These are phyloP conservation scores for Royoungia palumana DNA, from an alignment of 768 basidiomycete species.

Conservation along the genomic window DNA sequence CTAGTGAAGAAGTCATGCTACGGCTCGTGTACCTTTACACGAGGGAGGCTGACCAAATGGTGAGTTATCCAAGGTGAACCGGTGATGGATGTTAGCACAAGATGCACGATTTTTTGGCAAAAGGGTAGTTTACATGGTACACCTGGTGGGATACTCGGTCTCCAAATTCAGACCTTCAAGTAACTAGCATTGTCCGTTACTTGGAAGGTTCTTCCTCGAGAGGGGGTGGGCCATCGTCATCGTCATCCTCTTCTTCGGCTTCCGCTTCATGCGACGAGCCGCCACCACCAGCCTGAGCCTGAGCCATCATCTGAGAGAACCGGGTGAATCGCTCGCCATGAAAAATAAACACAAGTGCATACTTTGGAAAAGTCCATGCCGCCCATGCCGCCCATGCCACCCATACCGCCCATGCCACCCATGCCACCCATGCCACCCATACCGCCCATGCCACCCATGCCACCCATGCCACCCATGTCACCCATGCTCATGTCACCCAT, in stretches of 20 bases:
- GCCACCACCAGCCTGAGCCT: constrained; percentile 29
- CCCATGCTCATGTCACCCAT: constrained; percentile 35
- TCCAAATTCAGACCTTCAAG: neutral
- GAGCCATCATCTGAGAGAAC: constrained; percentile 40
- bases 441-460: constrained; percentile 23
- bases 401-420: constrained; percentile 30
- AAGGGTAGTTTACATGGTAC: constrained; percentile 16
- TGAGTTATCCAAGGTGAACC: neutral
- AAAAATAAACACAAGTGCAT: constrained; percentile 5
- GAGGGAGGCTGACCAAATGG: neutral
- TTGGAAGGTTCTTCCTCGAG: constrained; percentile 61
- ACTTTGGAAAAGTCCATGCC: constrained; percentile 69
- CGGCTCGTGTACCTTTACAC: too few species aligned
- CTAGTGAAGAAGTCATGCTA: too few species aligned
- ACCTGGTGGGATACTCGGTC: constrained; percentile 2
- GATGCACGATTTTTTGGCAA: constrained; percentile 3
- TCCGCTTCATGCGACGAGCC: neutral
- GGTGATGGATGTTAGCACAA: neutral
- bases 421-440: too few species aligned
- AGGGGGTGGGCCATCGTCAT: constrained; percentile 73
- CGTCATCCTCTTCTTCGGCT: constrained; percentile 34
- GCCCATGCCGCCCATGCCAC: constrained; percentile 34
- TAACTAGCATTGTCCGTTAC: neutral
- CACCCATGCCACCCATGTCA: constrained; percentile 40
- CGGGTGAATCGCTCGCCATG: neutral